phyloP scores from a whole-genome alignment of 306 rosid species.

The Pterocarpus macrocarpus region DNA sequence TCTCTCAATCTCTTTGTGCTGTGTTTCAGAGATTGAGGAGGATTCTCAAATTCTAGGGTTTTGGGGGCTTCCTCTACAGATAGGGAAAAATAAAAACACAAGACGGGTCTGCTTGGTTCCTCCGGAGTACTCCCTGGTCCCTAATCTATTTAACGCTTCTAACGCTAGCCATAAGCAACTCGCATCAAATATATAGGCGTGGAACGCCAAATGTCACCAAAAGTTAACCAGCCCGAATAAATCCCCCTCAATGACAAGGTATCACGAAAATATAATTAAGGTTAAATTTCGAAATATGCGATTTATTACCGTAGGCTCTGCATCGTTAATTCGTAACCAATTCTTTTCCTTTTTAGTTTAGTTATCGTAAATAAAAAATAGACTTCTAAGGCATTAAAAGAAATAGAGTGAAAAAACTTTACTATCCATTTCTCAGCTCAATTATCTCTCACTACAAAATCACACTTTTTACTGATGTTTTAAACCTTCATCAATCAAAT shows the following conservation, averaged over 20 bases:
- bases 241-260: not conserved
- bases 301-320: not conserved
- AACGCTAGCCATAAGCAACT: not conserved
- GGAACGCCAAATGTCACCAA: constrained; percentile 10
- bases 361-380: no score
- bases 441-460: no score
- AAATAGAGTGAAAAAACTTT: no score
- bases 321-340: not conserved
- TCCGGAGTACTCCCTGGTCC: not conserved
- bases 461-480: not conserved
- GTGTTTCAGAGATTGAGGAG: not conserved
- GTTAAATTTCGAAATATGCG: not conserved
- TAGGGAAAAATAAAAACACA: not conserved
- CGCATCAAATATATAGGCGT: not conserved
- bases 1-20: not conserved
- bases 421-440: no score
- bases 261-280: no score
- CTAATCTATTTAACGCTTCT: not conserved
- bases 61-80: constrained; percentile 42
- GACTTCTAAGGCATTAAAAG: no score
- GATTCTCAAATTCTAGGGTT: constrained; percentile 58
- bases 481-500: not conserved
- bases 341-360: no score
- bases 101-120: constrained; percentile 3
- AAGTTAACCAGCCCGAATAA: not conserved